A percentile compares a stretch with the other conserved stretches of the same genome.
phyloP scores from a whole-genome alignment of 768 basidiomycete genomes.

The Suillus paluster region DNA sequence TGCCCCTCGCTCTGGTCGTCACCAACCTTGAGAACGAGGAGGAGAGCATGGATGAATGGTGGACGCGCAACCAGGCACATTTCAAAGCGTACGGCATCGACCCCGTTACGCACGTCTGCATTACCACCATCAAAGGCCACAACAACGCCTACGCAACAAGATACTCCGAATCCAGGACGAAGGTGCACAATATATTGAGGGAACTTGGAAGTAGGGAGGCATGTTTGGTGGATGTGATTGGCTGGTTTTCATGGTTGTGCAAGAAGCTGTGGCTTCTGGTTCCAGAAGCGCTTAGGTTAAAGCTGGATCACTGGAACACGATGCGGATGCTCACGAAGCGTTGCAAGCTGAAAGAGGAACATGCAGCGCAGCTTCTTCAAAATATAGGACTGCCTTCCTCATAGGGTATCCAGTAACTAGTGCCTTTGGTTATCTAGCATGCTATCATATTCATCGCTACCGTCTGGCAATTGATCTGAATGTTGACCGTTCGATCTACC shows the following conservation, averaged over 20 bases:
- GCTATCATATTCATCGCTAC: neutral
- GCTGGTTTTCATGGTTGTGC: conserved; percentile 1
- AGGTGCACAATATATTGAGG: conserved; percentile 24
- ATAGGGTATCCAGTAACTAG: neutral
- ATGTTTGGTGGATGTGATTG: neutral
- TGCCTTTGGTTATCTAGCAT: neutral
- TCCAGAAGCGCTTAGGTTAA: neutral
- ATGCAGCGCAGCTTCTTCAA: conserved; percentile 25
- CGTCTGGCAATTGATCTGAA: neutral
- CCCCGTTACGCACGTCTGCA: conserved; percentile 35
- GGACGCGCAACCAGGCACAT: conserved; percentile 29
- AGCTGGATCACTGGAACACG: conserved; percentile 5
- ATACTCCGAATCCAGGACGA: conserved; percentile 26
- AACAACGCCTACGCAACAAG: neutral
- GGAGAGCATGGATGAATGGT: conserved; percentile 42
- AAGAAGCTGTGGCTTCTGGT: conserved; percentile 1
- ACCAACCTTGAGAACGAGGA: conserved; percentile 41
- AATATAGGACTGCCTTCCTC: neutral
- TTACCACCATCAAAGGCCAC: conserved; percentile 24
- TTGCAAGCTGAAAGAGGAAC: conserved; percentile 25
- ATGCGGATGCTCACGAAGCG: conserved; percentile 27
- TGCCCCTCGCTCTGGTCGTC: conserved; percentile 36
- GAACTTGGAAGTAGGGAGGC: neutral
- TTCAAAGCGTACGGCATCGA: conserved; percentile 27
- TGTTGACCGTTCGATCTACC: neutral